phyloP scores from a whole-genome alignment of 129 eudicot genomes.

The Cynara cardunculus region DNA sequence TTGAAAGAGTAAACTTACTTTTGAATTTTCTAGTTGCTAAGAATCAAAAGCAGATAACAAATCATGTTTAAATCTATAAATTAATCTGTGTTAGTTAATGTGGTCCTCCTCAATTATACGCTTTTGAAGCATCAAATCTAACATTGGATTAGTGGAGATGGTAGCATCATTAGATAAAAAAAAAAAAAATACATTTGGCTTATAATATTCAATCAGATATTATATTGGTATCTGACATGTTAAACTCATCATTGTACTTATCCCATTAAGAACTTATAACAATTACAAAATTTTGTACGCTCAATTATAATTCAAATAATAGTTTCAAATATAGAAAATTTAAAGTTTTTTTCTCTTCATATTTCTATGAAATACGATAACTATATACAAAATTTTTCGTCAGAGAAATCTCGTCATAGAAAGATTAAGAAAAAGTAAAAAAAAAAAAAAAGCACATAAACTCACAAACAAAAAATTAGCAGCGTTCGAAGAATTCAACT shows the following conservation, averaged over 20 bases:
- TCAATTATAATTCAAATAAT: neutral
- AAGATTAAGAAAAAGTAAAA: too few relatives aligned
- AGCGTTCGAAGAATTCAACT: too few relatives aligned
- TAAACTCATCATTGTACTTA: neutral
- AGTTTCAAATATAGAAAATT: too few relatives aligned
- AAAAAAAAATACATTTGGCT: neutral
- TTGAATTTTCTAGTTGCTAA: constrained; percentile 18
- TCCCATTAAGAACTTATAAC: neutral
- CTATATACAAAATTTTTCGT: too few relatives aligned
- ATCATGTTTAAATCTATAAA: constrained; percentile 21
- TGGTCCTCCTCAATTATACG: constrained; percentile 15
- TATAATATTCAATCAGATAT: neutral
- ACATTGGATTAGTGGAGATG: constrained; percentile 16
- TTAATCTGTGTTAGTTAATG: constrained; percentile 19
- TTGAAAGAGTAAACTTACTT: constrained; percentile 23
- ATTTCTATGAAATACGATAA: too few relatives aligned
- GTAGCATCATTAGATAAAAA: neutral
- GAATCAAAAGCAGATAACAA: constrained; percentile 15
- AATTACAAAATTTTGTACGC: neutral
- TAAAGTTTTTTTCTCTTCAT: too few relatives aligned
- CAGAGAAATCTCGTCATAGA: too few relatives aligned
- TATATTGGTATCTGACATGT: neutral
- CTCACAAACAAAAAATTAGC: too few relatives aligned
- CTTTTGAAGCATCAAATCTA: neutral
- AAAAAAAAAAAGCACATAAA: too few relatives aligned